Evolutionary conservation across 2,329 filamentous ascomycete genomes (phyloP), one percentile per base, ranked within the genome.

Genomic region (Polytolypa hystricis): DNA sequence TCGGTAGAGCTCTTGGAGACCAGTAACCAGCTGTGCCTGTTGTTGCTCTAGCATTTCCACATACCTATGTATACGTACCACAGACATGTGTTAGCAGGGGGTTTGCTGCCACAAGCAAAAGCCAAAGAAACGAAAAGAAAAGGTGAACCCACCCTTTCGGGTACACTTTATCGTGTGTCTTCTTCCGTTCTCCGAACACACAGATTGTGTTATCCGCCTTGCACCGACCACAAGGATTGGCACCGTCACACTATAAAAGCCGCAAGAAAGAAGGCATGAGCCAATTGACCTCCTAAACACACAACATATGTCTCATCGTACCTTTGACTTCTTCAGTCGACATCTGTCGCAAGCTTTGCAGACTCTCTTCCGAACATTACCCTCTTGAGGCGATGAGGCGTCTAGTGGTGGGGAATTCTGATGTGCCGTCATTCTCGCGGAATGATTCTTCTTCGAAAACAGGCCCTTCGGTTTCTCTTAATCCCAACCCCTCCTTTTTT

Each of bases 1-100:
- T 43, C 62, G 66, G 54, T 79, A 79, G 30, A 78, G 59, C 53
- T 76, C 71, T 51, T 75, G 72, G 4, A 79, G 64, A 29, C 72
- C 75, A 37, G 70, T 60, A 19, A 79, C 74, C 4, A 79, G 63
- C 58, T 77, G 74, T 14, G 61, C 55, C 54, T 79, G 75, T 61
- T 79, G 74, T 49, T 77, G 73, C 50, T 79, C 75, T 33, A 79
- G 67, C 73, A 78, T 77, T 54, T 79, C 75, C 19, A 79, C 74
- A 43, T 76, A 77, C 45, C 73, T 77, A 39, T 10, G 30, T 4
- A 31, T n/a, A 37, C 12, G 17, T 33, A 30, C 35, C 7, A 25
- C 21, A 25, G 21, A 25, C 7, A 14, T 14, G 11, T 11, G 17
- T 11, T 11, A 8, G 19, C 30, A 15, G 30, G 34, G 10, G 18